These are phyloP conservation scores for Scleroderma bovista DNA, from an alignment of 768 basidiomycete species.

Conservation along the genomic window DNA sequence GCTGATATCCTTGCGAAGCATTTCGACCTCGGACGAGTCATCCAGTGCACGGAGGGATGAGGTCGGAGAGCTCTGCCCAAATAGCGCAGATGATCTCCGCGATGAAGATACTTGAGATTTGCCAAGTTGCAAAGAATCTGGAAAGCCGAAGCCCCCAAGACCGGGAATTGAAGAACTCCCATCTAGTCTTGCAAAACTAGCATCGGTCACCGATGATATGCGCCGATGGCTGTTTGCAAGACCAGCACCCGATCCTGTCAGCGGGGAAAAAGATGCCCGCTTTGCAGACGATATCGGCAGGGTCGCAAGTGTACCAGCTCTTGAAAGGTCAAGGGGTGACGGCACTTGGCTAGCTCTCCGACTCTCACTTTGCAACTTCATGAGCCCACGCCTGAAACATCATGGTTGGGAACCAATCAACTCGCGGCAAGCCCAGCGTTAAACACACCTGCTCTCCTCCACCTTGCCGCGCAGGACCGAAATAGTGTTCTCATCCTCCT, in stretches of 20 bases:
- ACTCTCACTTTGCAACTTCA: constrained; percentile 79
- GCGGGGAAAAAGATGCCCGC: constrained; percentile 70
- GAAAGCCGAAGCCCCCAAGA: constrained; percentile 31
- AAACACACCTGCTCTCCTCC: constrained; percentile 73
- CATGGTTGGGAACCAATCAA: constrained; percentile 4
- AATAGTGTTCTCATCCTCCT: constrained; percentile 77
- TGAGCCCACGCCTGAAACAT: constrained; percentile 64
- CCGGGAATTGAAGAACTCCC: constrained; percentile 26
- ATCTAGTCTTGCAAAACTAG: constrained; percentile 36
- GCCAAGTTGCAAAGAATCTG: constrained; percentile 22
- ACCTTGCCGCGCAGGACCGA: constrained; percentile 73
- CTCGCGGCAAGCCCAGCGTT: background rate
- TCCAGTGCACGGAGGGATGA: constrained; percentile 27
- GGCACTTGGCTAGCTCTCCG: constrained; percentile 53
- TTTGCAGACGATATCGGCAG: constrained; percentile 47
- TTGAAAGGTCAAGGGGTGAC: constrained; percentile 50
- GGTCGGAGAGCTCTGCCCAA: constrained; percentile 46
- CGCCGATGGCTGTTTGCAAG: constrained; percentile 56
- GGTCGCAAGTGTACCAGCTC: constrained; percentile 38
- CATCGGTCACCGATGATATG: constrained; percentile 69
- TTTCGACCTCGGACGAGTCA: constrained; percentile 45
- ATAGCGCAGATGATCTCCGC: constrained; percentile 47
- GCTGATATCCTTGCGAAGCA: constrained; percentile 55
- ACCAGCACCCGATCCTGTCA: constrained; percentile 49
- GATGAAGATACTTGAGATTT: constrained; percentile 22